Conservation (phyloP, 169 alveolate species). For the Plasmodium sp. region DNA sequence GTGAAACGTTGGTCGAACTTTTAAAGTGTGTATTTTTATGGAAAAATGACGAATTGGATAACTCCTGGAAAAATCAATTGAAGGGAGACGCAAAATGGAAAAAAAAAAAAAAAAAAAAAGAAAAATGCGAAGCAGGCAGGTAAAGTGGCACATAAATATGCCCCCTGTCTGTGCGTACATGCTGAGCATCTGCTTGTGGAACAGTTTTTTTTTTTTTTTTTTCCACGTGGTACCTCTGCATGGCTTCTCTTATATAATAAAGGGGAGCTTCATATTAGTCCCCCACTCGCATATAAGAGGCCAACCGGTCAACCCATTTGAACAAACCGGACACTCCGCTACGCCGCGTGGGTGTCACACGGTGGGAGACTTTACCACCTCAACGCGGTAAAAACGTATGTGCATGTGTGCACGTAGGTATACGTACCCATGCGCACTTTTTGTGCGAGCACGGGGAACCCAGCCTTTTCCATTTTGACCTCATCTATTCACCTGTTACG, state of each 20-base stretch:
- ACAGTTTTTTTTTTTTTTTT: background rate
- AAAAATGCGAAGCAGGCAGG: background rate
- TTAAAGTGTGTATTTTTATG: background rate
- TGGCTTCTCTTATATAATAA: background rate
- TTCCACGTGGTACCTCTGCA: background rate
- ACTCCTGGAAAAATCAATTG: background rate
- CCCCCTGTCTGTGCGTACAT: background rate
- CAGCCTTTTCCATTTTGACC: background rate
- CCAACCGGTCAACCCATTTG: background rate
- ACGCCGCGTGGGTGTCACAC: background rate
- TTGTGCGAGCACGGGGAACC: background rate
- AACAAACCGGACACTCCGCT: background rate
- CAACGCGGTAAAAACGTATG: background rate
- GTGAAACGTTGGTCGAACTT: background rate
- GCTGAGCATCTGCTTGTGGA: background rate
- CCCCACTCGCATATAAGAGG: background rate
- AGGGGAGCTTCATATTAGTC: background rate
- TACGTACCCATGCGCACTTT: background rate
- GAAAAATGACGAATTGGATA: background rate
- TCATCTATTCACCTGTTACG: background rate
- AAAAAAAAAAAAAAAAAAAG: too few relatives aligned
- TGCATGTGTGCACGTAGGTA: background rate
- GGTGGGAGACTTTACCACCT: background rate
- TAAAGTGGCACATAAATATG: background rate
- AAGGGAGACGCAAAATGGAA: background rate